phyloP scores from a whole-genome alignment of 257 asterid genomes.

The Capsicum chinense region DNA sequence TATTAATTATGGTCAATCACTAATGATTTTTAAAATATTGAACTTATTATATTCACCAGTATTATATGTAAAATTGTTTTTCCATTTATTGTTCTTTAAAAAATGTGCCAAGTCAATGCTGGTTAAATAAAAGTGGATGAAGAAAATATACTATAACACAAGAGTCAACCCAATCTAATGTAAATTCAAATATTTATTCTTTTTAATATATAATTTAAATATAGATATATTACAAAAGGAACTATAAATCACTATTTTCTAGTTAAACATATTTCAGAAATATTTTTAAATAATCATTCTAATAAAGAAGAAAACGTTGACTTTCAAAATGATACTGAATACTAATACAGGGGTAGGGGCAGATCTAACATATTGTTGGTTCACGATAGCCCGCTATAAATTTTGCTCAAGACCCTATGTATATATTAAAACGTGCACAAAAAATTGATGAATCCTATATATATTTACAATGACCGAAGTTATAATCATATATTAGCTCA shows the following conservation, averaged over 20 bases:
- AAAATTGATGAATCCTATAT: neutral
- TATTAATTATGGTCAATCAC: no score
- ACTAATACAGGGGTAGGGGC: neutral
- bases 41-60: no score
- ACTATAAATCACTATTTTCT: neutral
- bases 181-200: neutral
- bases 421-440: neutral
- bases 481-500: no score
- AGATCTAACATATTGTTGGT: neutral
- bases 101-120: no score
- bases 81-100: no score
- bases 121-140: no score
- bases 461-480: no score
- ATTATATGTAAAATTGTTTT: no score
- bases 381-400: neutral
- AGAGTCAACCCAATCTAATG: neutral
- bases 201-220: neutral
- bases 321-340: neutral
- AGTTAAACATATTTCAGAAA: neutral
- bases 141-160: neutral
- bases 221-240: neutral
- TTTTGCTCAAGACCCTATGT: neutral
- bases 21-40: no score
- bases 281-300: neutral
- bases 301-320: neutral